Evolutionary conservation across 306 rosid genomes (phyloP).

Genomic region (Geum urbanum): DNA sequence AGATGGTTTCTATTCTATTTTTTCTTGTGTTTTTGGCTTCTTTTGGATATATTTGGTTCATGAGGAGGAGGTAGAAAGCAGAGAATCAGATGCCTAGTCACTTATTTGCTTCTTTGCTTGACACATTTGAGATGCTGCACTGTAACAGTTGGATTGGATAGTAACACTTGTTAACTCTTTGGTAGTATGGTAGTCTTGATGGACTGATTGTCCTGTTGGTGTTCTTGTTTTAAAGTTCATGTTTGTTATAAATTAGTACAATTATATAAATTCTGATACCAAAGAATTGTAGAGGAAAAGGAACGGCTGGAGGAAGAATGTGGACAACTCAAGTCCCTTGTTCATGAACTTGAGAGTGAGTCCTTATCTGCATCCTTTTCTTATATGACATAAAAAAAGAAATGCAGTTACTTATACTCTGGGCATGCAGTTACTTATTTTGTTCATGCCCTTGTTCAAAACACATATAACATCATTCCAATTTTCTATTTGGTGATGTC

Average conservation of each 20-base stretch:
- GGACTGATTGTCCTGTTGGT: too few relatives aligned
- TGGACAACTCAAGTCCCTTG: constrained; percentile 62
- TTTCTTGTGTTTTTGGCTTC: background rate
- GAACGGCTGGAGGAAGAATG: constrained; percentile 56
- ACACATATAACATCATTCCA: background rate
- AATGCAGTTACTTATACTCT: background rate
- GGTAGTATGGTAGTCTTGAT: too few relatives aligned
- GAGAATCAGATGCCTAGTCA: background rate
- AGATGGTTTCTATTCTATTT: background rate
- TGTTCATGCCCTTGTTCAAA: background rate
- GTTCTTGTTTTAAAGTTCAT: too few relatives aligned
- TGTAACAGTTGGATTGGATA: too few relatives aligned
- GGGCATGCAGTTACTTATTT: background rate
- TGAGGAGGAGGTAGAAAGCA: background rate
- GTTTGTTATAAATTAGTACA: too few relatives aligned
- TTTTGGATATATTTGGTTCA: background rate
- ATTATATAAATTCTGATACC: constrained; percentile 15
- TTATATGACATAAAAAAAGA: background rate
- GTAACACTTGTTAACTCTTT: too few relatives aligned
- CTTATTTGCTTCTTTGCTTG: background rate
- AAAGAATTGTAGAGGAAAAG: constrained; percentile 58
- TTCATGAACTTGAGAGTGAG: constrained; percentile 87
- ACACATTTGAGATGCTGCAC: too few relatives aligned
- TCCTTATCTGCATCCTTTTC: constrained; percentile 17
- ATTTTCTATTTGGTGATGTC: background rate